Percentiles rank a stretch among this genome's conserved stretches.
Conservation (phyloP, 441 rosid species). For the Croton laevigatus region DNA sequence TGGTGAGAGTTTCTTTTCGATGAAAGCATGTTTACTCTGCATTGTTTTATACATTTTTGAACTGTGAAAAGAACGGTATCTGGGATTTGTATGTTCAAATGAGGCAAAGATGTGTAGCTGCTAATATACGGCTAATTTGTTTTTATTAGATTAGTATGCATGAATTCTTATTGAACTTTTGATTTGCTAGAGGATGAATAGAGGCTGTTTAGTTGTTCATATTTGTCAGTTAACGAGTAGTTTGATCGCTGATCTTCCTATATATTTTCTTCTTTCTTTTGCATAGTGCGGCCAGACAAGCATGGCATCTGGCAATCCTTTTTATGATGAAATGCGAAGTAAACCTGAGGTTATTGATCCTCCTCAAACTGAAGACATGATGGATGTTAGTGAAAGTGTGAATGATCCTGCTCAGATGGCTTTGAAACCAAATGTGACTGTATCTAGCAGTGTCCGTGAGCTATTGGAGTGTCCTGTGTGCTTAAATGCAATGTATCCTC, state of each 20-base stretch:
- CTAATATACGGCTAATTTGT: not conserved
- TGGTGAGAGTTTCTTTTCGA: constrained; percentile 10
- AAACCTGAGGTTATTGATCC: constrained; percentile 67
- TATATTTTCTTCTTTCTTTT: not conserved
- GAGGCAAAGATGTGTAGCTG: not conserved
- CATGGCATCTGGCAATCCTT: constrained; percentile 59
- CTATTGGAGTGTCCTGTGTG: constrained; percentile 74
- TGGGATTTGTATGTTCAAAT: not conserved
- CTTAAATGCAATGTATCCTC: constrained; percentile 79
- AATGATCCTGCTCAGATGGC: constrained; percentile 50
- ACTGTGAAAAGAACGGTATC: not conserved
- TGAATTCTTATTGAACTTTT: not conserved
- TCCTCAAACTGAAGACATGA: constrained; percentile 49
- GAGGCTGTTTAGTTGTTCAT: too few relatives aligned
- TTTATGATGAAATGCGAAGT: constrained; percentile 52
- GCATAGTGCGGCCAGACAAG: constrained; percentile 20
- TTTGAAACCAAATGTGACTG: constrained; percentile 51
- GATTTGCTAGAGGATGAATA: not conserved
- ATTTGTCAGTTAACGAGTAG: not conserved
- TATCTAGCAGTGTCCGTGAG: constrained; percentile 68
- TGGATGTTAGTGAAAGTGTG: constrained; percentile 44
- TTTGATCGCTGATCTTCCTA: not conserved
- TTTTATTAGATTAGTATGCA: not conserved
- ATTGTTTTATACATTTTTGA: not conserved
- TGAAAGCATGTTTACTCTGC: not conserved